Base-by-base conservation (phyloP, 352 stramenopile species). In the Peronospora tabacina region DNA sequence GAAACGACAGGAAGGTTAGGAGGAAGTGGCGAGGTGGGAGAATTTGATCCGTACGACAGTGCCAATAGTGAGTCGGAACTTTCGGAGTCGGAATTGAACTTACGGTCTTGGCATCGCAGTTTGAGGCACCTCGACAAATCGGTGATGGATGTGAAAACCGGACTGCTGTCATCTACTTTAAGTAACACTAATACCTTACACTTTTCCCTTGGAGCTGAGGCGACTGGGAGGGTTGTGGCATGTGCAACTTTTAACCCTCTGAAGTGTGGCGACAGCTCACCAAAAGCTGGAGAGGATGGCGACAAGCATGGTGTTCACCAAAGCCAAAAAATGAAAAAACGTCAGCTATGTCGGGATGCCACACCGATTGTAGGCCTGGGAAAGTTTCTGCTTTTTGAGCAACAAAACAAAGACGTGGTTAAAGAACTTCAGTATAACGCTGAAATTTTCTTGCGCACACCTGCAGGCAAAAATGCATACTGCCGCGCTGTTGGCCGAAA, bases 351-450 rank as follows among this genome's bases (percentile, higher is more conserved):
- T 20, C 75, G 75, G n/a, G 75, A 90, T 49, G 68, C 81, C 7
- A 77, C 72, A 33, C 80, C 82, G 17, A 55, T 86, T 20, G 64
- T 78, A 37, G 82, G 82, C 4, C 63, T 84, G 11, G 82, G 84
- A 12, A 93, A 93, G 32, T 79, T 95, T 37, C 43, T 92, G n/a
- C 53, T 95, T 3, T 95, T 85, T 49, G 82, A 93, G 45, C 84
- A 93, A 48, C 81, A 93, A 41, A 95, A 93, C 65, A 92, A 93
- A 52, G 84, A 95, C 33, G 77, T 95, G n/a, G 64, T 95, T 44
- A 95, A 95, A 54, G 84, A 95, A 49, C 61, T 95, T 8, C 80
- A 93, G 53, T 95, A 90, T 55, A 89, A 82, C 37, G 82, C 82
- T 1, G 84, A 95, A 49, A 76, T 93, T 2, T 95, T 83, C 46